phyloP scores from a whole-genome alignment of 1,139 yeast species.

The Suhomyces bribrorum region DNA sequence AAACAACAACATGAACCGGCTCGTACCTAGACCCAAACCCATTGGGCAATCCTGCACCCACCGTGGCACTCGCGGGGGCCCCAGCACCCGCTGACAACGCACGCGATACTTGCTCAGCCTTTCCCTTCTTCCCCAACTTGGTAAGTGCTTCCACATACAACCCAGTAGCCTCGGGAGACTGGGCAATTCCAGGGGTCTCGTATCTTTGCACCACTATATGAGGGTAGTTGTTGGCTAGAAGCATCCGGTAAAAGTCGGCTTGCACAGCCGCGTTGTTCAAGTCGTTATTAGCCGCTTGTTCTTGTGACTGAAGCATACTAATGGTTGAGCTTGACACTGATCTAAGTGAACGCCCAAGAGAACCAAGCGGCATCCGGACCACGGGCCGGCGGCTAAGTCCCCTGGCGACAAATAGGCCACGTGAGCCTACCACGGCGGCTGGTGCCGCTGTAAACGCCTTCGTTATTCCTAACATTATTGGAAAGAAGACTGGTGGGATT shows the following conservation, averaged over 20 bases:
- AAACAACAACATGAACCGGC: conserved; percentile 89
- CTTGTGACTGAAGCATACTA: conserved; percentile 61
- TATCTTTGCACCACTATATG: conserved; percentile 89
- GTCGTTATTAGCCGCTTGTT: conserved; percentile 78
- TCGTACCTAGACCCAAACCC: conserved; percentile 57
- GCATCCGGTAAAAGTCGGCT: conserved; percentile 74
- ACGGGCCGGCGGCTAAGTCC: neutral
- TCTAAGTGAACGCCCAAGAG: neutral
- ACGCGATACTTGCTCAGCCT: conserved; percentile 64
- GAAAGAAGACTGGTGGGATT: neutral
- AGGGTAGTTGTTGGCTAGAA: conserved; percentile 80
- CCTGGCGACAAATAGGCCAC: conserved; percentile 4
- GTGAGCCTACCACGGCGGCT: conserved; percentile 1
- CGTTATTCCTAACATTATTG: conserved; percentile 7
- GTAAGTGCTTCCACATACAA: conserved; percentile 79
- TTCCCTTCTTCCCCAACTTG: conserved; percentile 72
- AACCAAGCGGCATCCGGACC: neutral
- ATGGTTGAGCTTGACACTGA: conserved; percentile 28
- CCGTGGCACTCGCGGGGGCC: conserved; percentile 18
- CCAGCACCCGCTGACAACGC: conserved; percentile 24
- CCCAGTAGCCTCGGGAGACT: conserved; percentile 73
- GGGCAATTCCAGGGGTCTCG: conserved; percentile 88
- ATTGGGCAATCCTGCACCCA: conserved; percentile 31
- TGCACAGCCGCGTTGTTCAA: conserved; percentile 68
- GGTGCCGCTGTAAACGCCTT: conserved; percentile 4